Evolutionary conservation across 306 rosid genomes (phyloP).

Genomic region (Herpetospermum pedunculosum): DNA sequence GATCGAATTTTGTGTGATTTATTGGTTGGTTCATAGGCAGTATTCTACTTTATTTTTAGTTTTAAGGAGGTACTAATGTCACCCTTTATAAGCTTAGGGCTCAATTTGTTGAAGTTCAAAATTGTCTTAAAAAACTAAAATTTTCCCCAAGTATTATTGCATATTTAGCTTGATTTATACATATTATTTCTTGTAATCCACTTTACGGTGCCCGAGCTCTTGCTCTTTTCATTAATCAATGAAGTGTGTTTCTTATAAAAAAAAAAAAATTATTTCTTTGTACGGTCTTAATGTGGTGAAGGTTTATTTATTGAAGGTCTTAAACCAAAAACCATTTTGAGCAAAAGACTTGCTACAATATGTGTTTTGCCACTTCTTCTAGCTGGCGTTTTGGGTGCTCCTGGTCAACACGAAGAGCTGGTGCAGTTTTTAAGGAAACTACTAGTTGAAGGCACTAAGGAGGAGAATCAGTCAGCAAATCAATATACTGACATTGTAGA

Average conservation of each 20-base stretch:
- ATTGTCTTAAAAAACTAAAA: not conserved
- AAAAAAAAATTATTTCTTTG: conserved; percentile 14
- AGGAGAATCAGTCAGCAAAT: conserved; percentile 41
- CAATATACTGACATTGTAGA: conserved; percentile 58
- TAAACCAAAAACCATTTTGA: conserved; percentile 67
- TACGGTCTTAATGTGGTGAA: conserved; percentile 16
- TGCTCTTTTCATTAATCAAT: no score
- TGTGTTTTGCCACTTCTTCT: conserved; percentile 82
- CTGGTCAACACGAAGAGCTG: conserved; percentile 45
- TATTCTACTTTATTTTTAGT: not conserved
- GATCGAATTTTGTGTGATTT: not conserved
- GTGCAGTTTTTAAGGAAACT: conserved; percentile 65
- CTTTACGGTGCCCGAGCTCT: no score
- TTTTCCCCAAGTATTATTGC: not conserved
- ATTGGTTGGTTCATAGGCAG: not conserved
- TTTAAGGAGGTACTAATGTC: not conserved
- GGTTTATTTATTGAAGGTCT: conserved; percentile 38
- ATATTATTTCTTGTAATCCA: conserved; percentile 16
- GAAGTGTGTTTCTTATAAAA: no score
- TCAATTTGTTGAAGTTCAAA: not conserved
- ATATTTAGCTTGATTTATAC: not conserved
- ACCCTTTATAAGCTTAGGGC: not conserved
- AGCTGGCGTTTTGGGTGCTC: conserved; percentile 86
- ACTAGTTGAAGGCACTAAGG: conserved; percentile 44
- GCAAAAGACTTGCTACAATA: conserved; percentile 66